Base-by-base conservation (phyloP, 352 stramenopile genomes). In the Blastocystis sp. region DNA sequence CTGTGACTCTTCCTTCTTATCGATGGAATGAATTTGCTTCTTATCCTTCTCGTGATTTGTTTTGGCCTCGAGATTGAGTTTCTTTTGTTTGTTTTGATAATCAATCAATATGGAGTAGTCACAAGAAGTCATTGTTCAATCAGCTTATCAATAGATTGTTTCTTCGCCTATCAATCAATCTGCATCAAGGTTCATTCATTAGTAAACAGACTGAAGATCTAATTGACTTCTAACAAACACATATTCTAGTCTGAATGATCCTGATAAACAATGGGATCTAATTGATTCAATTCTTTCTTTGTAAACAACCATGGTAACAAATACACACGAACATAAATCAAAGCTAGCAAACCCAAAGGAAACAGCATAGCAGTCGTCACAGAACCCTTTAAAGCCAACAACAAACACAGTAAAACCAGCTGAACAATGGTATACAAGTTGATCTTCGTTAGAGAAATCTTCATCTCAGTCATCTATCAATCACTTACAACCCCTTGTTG, bases 241-340 rank as follows among this genome's bases (percentile, higher is more conserved):
- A n/a, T n/a, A n/a, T n/a, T n/a, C n/a, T n/a, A n/a, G n/a, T n/a
- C n/a, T n/a, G 39, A 46, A 39, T 69, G 59, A 14, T 69, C 24
- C 16, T 69, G 59, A 35, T 69, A 43, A 16, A 43, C 7, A 39
- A 80, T 80, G 5, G 69, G 69, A 80, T 80, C 69, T 27, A 80
- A 43, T 4, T 65, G n/a, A 24, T 29, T 27, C 24, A 80, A 39
- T 24, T 80, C 69, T 29, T 24, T 32, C 51, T 80, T 80, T 14
- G 69, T 61, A 39, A 80, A 80, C 27, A 80, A 32, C n/a, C 21
- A 39, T 7, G 69, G 69, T n/a, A 80, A 54, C 14, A 80, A 19
- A 21, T 63, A 80, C 39, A 58, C 52, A 19, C 69, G 49, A 27
- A 80, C 69, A 59, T 80, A 80, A 58, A 80, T 58, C 37, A 80